Percentiles rank a stretch among this genome's conserved stretches.
These are phyloP conservation scores for Neofusicoccum sp. DNA, from an alignment of 2,329 filamentous ascomycete genomes.

Conservation along the genomic window DNA sequence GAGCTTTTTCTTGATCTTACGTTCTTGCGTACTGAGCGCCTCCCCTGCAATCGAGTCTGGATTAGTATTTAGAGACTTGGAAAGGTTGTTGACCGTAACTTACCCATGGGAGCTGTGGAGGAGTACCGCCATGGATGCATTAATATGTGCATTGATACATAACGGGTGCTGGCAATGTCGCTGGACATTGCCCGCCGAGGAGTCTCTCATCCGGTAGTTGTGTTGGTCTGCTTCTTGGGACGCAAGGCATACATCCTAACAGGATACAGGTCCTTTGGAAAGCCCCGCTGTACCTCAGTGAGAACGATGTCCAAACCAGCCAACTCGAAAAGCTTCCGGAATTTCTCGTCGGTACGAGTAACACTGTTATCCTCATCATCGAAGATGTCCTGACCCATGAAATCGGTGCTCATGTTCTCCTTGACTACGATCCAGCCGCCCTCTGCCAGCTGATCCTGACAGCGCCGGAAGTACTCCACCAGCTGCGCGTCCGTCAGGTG, in stretches of 20 bases:
- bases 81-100: too few species aligned
- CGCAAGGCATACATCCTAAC: constrained; percentile 79
- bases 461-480: constrained; percentile 65
- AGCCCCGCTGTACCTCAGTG: constrained; percentile 72
- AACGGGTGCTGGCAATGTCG: too few species aligned
- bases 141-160: too few species aligned
- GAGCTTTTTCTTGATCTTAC: too few species aligned
- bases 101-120: too few species aligned
- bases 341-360: constrained; percentile 75
- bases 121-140: too few species aligned
- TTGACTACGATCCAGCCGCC: constrained; percentile 70
- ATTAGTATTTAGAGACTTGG: too few species aligned
- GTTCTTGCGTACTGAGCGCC: too few species aligned
- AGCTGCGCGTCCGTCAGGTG: constrained; percentile 78
- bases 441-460: constrained; percentile 38
- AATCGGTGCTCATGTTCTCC: constrained; percentile 70
- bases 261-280: constrained; percentile 69
- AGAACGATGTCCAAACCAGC: constrained; percentile 70
- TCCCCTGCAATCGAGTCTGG: too few species aligned
- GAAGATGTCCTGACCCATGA: constrained; percentile 65
- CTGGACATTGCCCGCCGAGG: too few species aligned
- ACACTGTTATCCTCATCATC: constrained; percentile 77
- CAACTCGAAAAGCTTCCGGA: constrained; percentile 67
- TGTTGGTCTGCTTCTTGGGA: constrained; percentile 37
- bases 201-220: not conserved